Evolutionary conservation across 2,329 filamentous ascomycete species (phyloP), one percentile per base, ranked within the genome.

Genomic region (Tricladium varicosporioides): DNA sequence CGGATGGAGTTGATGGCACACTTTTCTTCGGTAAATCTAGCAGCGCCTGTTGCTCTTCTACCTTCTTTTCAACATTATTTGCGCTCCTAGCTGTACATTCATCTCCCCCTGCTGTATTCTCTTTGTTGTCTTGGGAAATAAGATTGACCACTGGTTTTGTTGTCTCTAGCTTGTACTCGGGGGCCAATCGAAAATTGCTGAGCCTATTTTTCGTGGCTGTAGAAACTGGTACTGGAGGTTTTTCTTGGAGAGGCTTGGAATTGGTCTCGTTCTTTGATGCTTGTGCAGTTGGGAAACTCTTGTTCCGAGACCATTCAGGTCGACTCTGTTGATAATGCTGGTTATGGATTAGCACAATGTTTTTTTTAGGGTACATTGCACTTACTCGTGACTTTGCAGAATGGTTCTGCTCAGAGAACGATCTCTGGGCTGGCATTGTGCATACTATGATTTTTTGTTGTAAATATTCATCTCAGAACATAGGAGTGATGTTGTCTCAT

Each of bases 171-270:
- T 60, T 62, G 11, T 68, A 4, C 7, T 60, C 53, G 31, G 58
- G 57, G 15, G 77, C 74, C 61, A 84, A 86, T 55, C 82, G 81
- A 66, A 82, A 83, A 32, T 73, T 72, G 57, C 79, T 80, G 32
- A 87, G 75, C 65, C 86, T 87, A 60, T 75, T 81, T 67, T 82
- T 86, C 10, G 84, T 85, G 8, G 75, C 75, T 32, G 81, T 76
- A 42, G 84, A 86, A 31, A 72, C 58, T 36, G 66, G 65, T 27
- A 70, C 33, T 1, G 65, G 63, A 11, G 63, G 66, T 49, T 67
- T 67, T 19, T 67, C 65, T 48, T 65, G 63, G 13, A 67, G 44
- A 33, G 64, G 65, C 48, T 65, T 70, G 5, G 60, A 46, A n/a
- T 50, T 51, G 11, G 27, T 27, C 47, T 63, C 59, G 18, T 59